Evolutionary conservation across 2,329 filamentous ascomycete genomes (phyloP).

Genomic region (Stagonosporopsis vannaccii): DNA sequence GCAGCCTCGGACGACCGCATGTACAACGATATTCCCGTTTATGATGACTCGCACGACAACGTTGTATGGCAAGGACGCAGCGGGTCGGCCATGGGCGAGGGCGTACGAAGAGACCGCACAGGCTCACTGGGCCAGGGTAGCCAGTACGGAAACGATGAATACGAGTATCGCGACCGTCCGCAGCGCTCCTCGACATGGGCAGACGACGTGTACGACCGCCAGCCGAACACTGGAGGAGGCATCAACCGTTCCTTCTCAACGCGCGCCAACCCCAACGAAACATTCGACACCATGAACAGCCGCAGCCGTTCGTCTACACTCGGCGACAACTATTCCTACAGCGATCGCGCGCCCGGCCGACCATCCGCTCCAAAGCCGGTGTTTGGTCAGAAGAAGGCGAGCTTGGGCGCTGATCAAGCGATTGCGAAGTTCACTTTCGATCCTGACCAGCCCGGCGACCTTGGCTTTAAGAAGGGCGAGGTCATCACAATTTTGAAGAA

Average conservation of each 20-base stretch:
- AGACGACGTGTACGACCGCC: conserved; percentile 75
- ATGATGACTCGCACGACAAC: conserved; percentile 82
- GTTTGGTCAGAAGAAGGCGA: conserved; percentile 64
- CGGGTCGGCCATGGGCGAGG: conserved; percentile 75
- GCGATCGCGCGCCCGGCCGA: conserved; percentile 69
- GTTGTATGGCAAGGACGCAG: conserved; percentile 81
- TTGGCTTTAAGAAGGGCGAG: conserved; percentile 97
- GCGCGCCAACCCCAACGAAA: conserved; percentile 58
- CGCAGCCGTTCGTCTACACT: conserved; percentile 52
- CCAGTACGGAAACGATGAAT: conserved; percentile 49
- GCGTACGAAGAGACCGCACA: conserved; percentile 61
- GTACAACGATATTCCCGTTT: conserved; percentile 94
- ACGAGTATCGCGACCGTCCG: conserved; percentile 64
- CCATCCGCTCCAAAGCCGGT: conserved; percentile 90
- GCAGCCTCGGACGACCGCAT: conserved; percentile 65
- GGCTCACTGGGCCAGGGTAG: conserved; percentile 43
- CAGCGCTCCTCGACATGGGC: conserved; percentile 74
- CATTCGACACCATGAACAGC: conserved; percentile 56
- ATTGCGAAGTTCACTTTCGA: conserved; percentile 94
- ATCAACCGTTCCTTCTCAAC: conserved; percentile 60
- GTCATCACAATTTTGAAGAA: conserved; percentile 93
- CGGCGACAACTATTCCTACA: conserved; percentile 61
- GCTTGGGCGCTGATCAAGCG: conserved; percentile 74
- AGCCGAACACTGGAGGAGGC: conserved; percentile 43
- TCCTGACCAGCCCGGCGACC: conserved; percentile 87